A percentile compares a stretch with the other conserved stretches of the same genome.
Evolutionary conservation across 768 basidiomycete species (phyloP).

Genomic region (Fomitopsis serialis): DNA sequence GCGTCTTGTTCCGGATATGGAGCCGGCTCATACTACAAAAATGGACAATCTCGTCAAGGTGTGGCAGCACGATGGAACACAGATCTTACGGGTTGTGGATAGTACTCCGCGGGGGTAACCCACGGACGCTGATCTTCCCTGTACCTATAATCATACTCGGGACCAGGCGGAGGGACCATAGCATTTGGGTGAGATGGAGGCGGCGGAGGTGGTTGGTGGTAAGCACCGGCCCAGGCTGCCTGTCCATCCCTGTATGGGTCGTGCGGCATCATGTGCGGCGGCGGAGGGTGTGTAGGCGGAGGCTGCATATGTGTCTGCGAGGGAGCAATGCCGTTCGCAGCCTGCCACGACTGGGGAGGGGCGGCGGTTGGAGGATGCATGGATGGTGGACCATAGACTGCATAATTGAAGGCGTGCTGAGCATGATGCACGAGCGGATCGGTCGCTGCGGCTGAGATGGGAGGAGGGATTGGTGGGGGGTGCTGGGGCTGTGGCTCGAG

Average conservation of each 20-base stretch:
- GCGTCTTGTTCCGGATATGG: conserved; percentile 51
- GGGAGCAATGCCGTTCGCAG: conserved; percentile 53
- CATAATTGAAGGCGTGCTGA: conserved; percentile 16
- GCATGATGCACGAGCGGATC: conserved; percentile 20
- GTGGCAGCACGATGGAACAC: too few relatives aligned
- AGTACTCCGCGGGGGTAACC: conserved; percentile 26
- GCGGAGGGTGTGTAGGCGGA: conserved; percentile 11
- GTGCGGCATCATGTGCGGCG: conserved; percentile 38
- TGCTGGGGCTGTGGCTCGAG: conserved; percentile 13
- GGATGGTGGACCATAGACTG: conserved; percentile 21
- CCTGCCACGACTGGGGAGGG: conserved; percentile 63
- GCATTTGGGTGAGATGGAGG: conserved; percentile 38
- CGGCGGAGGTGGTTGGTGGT: conserved; percentile 30
- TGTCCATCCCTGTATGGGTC: conserved; percentile 40
- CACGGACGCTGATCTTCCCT: conserved; percentile 51
- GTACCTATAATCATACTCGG: conserved; percentile 56
- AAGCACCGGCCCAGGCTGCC: conserved; percentile 49
- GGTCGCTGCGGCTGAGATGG: conserved; percentile 14
- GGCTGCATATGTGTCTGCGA: conserved; percentile 51
- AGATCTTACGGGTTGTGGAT: conserved; percentile 15
- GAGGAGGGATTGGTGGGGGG: conserved; percentile 5
- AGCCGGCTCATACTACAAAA: conserved; percentile 45
- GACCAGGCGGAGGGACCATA: conserved; percentile 37
- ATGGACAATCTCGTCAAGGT: too few relatives aligned
- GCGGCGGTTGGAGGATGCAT: conserved; percentile 43